Evolutionary conservation across 345 rosid species (phyloP).

Genomic region (Mercurialis annua): DNA sequence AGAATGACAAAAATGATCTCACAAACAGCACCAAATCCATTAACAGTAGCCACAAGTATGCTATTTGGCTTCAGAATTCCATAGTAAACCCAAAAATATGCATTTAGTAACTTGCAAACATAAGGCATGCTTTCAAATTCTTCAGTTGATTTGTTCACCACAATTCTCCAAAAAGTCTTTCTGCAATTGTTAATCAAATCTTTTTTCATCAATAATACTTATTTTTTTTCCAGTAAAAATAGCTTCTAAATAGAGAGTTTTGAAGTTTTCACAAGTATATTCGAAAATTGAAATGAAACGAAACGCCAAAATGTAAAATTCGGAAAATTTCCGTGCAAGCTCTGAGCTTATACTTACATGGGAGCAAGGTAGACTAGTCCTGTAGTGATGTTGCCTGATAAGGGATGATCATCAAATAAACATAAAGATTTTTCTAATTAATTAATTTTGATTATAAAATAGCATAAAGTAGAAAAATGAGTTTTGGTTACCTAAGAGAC

Average conservation of each 20-base stretch:
- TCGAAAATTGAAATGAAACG: background rate
- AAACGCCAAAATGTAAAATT: no score
- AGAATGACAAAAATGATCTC: conserved; percentile 50
- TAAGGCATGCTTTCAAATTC: conserved; percentile 74
- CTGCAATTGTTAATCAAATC: conserved; percentile 17
- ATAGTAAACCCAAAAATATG: conserved; percentile 69
- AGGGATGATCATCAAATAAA: background rate
- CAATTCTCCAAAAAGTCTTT: conserved; percentile 69
- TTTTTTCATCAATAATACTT: background rate
- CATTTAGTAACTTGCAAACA: conserved; percentile 53
- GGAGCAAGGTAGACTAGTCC: conserved; percentile 74
- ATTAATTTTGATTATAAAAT: background rate
- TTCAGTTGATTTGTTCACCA: conserved; percentile 61
- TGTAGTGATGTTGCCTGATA: conserved; percentile 69
- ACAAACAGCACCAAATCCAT: conserved; percentile 60
- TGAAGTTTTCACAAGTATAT: no score
- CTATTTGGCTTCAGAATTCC: conserved; percentile 69
- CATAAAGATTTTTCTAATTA: background rate
- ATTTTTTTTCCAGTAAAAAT: background rate
- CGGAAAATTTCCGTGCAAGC: no score
- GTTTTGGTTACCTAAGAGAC: conserved; percentile 34
- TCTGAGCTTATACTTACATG: conserved; percentile 41
- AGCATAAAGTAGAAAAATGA: background rate
- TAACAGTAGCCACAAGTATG: conserved; percentile 67
- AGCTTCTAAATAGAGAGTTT: no score